Conservation (phyloP, 2,329 filamentous ascomycete species). For the Alternaria tenuissima region DNA sequence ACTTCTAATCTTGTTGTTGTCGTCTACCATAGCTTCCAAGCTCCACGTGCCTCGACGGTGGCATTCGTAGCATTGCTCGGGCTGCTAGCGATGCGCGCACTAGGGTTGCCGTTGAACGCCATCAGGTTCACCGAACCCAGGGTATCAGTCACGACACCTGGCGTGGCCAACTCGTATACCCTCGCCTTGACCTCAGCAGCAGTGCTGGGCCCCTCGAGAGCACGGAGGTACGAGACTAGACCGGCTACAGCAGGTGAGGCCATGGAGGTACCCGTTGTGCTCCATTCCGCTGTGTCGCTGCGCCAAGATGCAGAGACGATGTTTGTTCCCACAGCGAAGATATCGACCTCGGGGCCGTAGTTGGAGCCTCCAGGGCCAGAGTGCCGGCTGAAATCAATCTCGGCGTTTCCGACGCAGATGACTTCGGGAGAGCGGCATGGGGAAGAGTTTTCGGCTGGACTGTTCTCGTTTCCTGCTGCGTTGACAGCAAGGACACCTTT, state of each 20-base stretch:
- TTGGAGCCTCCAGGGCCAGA: conserved; percentile 37
- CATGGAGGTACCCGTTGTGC: conserved; percentile 69
- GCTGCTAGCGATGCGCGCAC: not conserved
- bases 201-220: conserved; percentile 49
- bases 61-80: not conserved
- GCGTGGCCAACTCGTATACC: conserved; percentile 34
- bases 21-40: not conserved
- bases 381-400: conserved; percentile 33
- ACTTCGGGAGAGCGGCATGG: conserved; percentile 48
- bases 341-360: conserved; percentile 49
- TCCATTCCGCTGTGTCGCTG: conserved; percentile 53
- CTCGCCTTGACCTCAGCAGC: conserved; percentile 34
- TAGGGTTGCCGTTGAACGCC: conserved; percentile 40
- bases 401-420: conserved; percentile 48
- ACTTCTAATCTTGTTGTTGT: not conserved
- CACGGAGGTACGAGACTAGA: conserved; percentile 72
- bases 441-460: conserved; percentile 34
- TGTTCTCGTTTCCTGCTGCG: conserved; percentile 48
- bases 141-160: conserved; percentile 30
- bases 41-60: not conserved
- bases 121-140: conserved; percentile 34
- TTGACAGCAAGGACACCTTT: conserved; percentile 47
- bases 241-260: conserved; percentile 74
- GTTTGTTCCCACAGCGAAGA: conserved; percentile 50
- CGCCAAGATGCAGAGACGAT: conserved; percentile 57